Conservation (phyloP, 2,329 filamentous ascomycete genomes). For the Chlorencoelia australis region DNA sequence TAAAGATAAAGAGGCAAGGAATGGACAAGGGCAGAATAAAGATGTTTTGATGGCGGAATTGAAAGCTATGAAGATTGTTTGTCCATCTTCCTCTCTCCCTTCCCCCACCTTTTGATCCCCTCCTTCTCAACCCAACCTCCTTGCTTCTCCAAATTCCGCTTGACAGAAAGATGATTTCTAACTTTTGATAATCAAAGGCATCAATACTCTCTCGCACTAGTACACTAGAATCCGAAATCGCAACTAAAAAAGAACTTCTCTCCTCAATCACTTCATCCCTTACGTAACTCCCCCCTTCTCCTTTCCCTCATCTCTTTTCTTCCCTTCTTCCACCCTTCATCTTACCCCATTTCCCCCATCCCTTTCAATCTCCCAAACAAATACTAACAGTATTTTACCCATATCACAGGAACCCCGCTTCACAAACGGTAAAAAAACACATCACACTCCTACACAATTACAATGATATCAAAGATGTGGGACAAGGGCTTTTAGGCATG, state of each 20-base stretch:
- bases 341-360: background rate
- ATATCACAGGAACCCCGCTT: conserved; percentile 16
- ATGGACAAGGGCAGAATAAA: conserved; percentile 9
- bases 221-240: no score
- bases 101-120: background rate
- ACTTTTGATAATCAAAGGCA: no score
- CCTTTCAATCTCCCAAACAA: conserved; percentile 13
- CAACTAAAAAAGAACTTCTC: no score
- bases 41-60: conserved; percentile 21
- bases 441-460: conserved; percentile 58
- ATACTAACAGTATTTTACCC: conserved; percentile 24
- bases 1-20: background rate
- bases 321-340: background rate
- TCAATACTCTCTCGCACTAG: no score
- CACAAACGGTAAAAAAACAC: conserved; percentile 47
- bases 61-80: conserved; percentile 24
- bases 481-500: conserved; percentile 53
- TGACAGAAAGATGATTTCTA: no score
- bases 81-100: conserved; percentile 2
- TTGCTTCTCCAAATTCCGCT: no score
- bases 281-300: background rate
- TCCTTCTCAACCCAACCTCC: no score
- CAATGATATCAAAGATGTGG: conserved; percentile 62
- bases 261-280: no score
- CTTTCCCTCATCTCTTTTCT: conserved; percentile 6